These are phyloP conservation scores for Colletotrichum spinosum DNA, from an alignment of 2,329 filamentous ascomycete species.

Conservation along the genomic window DNA sequence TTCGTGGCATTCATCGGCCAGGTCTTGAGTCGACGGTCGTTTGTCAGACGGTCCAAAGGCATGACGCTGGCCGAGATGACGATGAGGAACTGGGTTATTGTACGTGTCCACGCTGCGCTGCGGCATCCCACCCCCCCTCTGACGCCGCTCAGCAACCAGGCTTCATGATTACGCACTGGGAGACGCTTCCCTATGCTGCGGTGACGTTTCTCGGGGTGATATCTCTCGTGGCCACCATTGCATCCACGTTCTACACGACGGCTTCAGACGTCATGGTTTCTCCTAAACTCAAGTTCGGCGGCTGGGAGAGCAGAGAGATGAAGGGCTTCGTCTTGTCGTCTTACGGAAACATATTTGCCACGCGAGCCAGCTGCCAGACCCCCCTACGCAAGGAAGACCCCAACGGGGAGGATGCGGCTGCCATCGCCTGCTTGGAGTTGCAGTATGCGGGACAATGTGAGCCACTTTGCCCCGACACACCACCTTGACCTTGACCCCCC, in stretches of 20 bases:
- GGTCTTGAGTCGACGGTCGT: slow-evolving; percentile 76
- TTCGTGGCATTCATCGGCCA: slow-evolving; percentile 82
- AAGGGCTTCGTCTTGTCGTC: slow-evolving; percentile 67
- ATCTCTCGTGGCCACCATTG: slow-evolving; percentile 72
- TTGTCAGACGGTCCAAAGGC: slow-evolving; percentile 69
- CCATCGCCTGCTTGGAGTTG: slow-evolving; percentile 74
- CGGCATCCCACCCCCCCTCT: background rate
- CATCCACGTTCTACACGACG: slow-evolving; percentile 80
- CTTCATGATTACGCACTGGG: slow-evolving; percentile 76
- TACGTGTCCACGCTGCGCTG: slow-evolving; percentile 39
- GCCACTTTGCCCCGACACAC: slow-evolving; percentile 22
- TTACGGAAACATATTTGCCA: slow-evolving; percentile 73
- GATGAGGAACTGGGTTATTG: slow-evolving; percentile 80
- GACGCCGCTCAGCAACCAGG: slow-evolving; percentile 66
- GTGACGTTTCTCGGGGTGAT: slow-evolving; percentile 73
- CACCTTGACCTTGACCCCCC: background rate
- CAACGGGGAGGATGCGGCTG: slow-evolving; percentile 42
- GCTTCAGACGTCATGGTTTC: slow-evolving; percentile 81
- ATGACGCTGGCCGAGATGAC: slow-evolving; percentile 81
- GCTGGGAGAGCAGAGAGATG: slow-evolving; percentile 61
- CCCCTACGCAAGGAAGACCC: slow-evolving; percentile 65
- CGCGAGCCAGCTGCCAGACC: slow-evolving; percentile 68
- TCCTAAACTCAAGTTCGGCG: slow-evolving; percentile 74
- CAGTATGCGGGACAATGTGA: slow-evolving; percentile 73
- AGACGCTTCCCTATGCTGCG: slow-evolving; percentile 72